Evolutionary conservation across 495 filamentous ascomycete species (phyloP), one percentile per base, ranked within the genome.

Genomic region (Lepidopterella palustris): DNA sequence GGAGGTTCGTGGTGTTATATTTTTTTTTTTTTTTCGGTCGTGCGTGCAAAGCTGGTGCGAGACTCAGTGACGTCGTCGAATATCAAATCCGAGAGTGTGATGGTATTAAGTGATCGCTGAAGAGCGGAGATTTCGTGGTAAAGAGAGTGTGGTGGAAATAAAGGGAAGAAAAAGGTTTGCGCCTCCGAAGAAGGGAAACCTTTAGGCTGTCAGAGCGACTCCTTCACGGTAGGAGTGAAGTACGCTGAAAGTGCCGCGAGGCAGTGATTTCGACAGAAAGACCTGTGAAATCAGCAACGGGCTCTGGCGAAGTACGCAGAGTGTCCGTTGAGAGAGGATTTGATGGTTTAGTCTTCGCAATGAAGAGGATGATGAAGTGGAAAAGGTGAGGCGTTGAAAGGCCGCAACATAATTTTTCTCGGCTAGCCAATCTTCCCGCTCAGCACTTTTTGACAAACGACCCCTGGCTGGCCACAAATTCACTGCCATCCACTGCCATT

Each of bases 71-170:
- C 20, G 49, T 40, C 61, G 47, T 63, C 73, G 75, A 75, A 78
- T 79, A 59, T 79, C 78, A 72, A 78, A 79, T 75, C 69, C 74
- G 72, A 67, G 50, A 58, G 26, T n/a, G 53, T 10, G 9, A 40
- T 25, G 57, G 53, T 58, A 58, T 59, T 55, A 61, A 28, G 53
- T 25, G 42, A 11, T 39, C 28, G 65, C 49, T 27, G 42, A 13
- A 45, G 31, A 27, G 26, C 49, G 18, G 50, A 39, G 49, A 48
- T 15, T 15, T 47, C n/a, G n/a, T n/a, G 13, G n/a, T 40, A 57
- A 57, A 47, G 50, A 48, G 60, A 28, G 64, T 49, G 40, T 55
- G 24, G 24, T 18, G 35, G 25, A 50, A 52, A 26, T 31, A 39
- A 48, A 57, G 62, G 15, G 55, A 52, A 65, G 55, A 45, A 32